Base-by-base conservation (phyloP, 441 rosid species). In the Gossypium davidsonii region DNA sequence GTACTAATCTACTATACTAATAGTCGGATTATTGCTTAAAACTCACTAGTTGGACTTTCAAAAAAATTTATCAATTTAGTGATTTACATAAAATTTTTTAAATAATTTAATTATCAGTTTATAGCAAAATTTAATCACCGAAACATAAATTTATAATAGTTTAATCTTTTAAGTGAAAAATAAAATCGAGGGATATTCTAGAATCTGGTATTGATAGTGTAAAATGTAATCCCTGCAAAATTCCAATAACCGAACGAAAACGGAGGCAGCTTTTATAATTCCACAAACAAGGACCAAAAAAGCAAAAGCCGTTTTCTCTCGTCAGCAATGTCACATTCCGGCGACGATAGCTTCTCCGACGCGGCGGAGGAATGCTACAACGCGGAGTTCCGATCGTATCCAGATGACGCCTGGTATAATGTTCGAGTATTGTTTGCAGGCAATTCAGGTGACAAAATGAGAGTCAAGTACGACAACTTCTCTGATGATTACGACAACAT, bases 371-470 rank as follows among this genome's bases (percentile, higher is more conserved):
- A 62, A 17, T 20, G 53, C 8, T 67, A 34, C 66, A 65, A 77
- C 17, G 1, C 48, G 26, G 87, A 85, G 79, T 81, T 79, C 78
- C 80, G 79, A 0, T 31, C 73, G 1, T 6, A 18, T 3, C 3
- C 0, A 0, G 80, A 85, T 73, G 84, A 81, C 28, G 84, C 91
- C 4, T 85, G 89, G 88, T 85, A 85, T 73, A 71, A 56, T 34
- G 87, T 76, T 1, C 39, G 52, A 11, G 12, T 78, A 9, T 6
- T 58, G 17, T 21, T 70, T 0, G 62, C 70, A n/a, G 80, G 80
- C 15, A 12, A n/a, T 14, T 7, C 2, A 0, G 75, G 79, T 18
- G 74, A 79, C 49, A 68, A 46, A 23, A 77, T 87, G 51, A 75
- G 15, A 2, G 73, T 84, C 5, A 77, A 71, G 78, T 84, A 59